A percentile compares a stretch with the other conserved stretches of the same genome.
These are phyloP conservation scores for Rhizopus microsporus DNA, from an alignment of 371 early-diverging fungal genomes.

Conservation along the genomic window DNA sequence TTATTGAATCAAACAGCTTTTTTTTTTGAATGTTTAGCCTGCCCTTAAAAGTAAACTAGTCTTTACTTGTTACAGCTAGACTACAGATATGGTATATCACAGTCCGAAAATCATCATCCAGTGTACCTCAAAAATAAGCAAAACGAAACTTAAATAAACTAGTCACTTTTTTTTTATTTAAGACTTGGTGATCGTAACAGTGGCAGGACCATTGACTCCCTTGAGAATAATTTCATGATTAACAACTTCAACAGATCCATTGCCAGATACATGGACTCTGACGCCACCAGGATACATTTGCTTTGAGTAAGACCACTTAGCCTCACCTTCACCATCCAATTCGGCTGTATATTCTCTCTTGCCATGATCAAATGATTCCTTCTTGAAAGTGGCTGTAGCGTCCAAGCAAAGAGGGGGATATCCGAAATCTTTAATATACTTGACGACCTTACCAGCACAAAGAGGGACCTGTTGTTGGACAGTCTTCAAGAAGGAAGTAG, in stretches of 20 bases:
- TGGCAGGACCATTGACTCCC: conserved; percentile 23
- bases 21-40: not conserved
- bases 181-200: conserved; percentile 25
- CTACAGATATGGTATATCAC: too few species aligned
- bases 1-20: too few species aligned
- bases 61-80: too few species aligned
- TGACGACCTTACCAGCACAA: conserved; percentile 45
- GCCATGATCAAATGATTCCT: conserved; percentile 40
- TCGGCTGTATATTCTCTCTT: conserved; percentile 18
- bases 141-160: not conserved
- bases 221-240: conserved; percentile 17
- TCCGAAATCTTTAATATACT: conserved; percentile 37
- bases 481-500: conserved; percentile 38
- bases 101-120: too few species aligned
- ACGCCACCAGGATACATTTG: conserved; percentile 46
- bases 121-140: not conserved
- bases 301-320: conserved; percentile 24
- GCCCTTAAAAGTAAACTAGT: not conserved
- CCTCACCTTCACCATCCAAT: conserved; percentile 27
- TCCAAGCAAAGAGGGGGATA: conserved; percentile 30
- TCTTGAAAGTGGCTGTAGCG: conserved; percentile 22
- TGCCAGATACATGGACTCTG: conserved; percentile 30
- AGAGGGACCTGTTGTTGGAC: conserved; percentile 47
- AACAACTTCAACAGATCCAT: conserved; percentile 9
- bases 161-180: conserved; percentile 4